Evolutionary conservation across 768 basidiomycete genomes (phyloP).

Genomic region (Mycena metata): DNA sequence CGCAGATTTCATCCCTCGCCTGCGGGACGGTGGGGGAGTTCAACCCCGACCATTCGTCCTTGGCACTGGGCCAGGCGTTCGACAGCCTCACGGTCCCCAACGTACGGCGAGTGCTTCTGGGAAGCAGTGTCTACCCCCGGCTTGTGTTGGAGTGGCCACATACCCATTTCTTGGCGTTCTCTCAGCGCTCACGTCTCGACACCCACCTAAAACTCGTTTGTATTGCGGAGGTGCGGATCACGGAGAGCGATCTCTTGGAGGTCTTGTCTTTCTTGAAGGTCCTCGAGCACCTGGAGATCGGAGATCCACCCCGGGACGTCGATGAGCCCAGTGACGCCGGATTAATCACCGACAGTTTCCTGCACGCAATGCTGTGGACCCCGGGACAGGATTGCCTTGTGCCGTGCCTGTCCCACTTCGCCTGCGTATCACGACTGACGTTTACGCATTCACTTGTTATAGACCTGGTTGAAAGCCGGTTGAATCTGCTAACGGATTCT

Average conservation of each 20-base stretch:
- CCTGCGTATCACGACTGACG: constrained; percentile 4
- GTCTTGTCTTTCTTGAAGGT: not conserved
- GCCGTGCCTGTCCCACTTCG: not conserved
- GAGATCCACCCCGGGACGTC: not conserved
- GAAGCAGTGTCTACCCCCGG: not conserved
- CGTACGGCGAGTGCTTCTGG: not conserved
- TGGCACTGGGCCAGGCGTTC: not conserved
- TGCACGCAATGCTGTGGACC: not conserved
- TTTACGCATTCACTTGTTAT: not conserved
- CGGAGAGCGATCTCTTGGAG: not conserved
- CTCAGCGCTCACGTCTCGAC: not conserved
- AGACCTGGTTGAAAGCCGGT: not conserved
- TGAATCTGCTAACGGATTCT: not conserved
- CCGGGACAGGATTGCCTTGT: not conserved
- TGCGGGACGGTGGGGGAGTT: not conserved
- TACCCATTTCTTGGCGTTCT: not conserved
- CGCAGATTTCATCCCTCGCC: not conserved
- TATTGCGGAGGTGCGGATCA: constrained; percentile 9
- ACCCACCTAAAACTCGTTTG: not conserved
- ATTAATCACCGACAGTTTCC: constrained; percentile 16
- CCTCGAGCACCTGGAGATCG: constrained; percentile 6
- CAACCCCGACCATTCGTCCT: not conserved
- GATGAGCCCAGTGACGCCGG: not conserved
- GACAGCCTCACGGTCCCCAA: not conserved
- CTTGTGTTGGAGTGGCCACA: constrained; percentile 11